Evolutionary conservation across 2,329 filamentous ascomycete species (phyloP).

Genomic region (Sclerotinia trifoliorum): DNA sequence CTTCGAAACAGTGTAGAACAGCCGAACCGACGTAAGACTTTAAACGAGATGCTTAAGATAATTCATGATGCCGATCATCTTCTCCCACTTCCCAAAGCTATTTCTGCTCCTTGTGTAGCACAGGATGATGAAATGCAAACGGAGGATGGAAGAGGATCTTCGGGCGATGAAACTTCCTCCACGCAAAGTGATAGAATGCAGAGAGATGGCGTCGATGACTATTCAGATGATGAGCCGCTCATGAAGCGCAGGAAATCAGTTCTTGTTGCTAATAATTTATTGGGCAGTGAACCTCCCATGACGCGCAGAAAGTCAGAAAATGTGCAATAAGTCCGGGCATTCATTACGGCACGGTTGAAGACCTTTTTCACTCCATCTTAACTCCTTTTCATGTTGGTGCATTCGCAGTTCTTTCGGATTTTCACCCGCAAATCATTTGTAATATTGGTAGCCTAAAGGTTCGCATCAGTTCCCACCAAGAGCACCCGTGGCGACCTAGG

Average conservation of each 20-base stretch:
- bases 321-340: not conserved
- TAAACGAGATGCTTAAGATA: not conserved
- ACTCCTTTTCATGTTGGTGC: not conserved
- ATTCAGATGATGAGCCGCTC: not conserved
- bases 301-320: not conserved
- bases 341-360: not conserved
- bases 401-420: not conserved
- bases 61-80: not conserved
- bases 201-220: not conserved
- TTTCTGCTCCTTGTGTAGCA: not conserved
- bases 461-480: not conserved
- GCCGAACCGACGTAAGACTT: not conserved
- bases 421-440: not conserved
- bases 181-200: not conserved
- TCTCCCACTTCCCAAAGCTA: not conserved
- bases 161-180: not conserved
- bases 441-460: not conserved
- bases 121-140: not conserved
- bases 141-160: not conserved
- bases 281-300: not conserved
- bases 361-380: not conserved
- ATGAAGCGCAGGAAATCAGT: not conserved
- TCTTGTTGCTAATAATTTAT: not conserved
- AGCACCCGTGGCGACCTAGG: not conserved
- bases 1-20: conserved; percentile 5